These are phyloP conservation scores for Fusarium solani-melongenae DNA, from an alignment of 2,329 filamentous ascomycete genomes.

Conservation along the genomic window DNA sequence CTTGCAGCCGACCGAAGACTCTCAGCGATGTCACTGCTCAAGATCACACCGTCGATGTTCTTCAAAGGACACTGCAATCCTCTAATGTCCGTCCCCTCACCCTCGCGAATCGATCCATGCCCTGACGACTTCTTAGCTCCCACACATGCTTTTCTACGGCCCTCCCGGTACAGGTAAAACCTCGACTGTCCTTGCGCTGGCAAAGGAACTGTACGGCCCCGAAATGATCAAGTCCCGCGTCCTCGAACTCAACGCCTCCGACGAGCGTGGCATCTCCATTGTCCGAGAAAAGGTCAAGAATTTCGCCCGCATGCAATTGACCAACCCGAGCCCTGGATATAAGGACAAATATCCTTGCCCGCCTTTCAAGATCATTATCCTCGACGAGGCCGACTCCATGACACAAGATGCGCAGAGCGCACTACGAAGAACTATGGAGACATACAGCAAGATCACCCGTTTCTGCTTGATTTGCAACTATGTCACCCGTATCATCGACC, in stretches of 20 bases:
- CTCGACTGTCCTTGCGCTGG: conserved; percentile 94
- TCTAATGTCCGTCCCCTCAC: conserved; percentile 74
- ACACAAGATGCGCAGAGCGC: conserved; percentile 97
- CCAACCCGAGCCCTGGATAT: conserved; percentile 78
- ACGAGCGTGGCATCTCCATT: conserved; percentile 97
- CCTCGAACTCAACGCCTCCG: conserved; percentile 98
- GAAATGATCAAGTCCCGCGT: conserved; percentile 93
- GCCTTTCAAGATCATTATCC: conserved; percentile 98
- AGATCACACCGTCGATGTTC: conserved; percentile 94
- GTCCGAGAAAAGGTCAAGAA: conserved; percentile 98
- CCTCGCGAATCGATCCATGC: background rate
- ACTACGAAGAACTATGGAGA: conserved; percentile 96
- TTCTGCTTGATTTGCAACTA: conserved; percentile 99
- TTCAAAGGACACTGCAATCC: conserved; percentile 92
- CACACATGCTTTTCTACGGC: conserved; percentile 99
- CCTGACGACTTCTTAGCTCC: conserved; percentile 64
- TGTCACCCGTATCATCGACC: conserved; percentile 97
- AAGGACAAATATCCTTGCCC: conserved; percentile 86
- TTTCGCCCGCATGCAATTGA: conserved; percentile 95
- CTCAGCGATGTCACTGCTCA: conserved; percentile 96
- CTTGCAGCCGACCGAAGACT: conserved; percentile 84
- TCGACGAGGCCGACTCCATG: conserved; percentile 99
- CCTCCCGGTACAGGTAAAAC: conserved; percentile 98
- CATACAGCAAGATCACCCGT: conserved; percentile 93
- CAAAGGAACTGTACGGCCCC: conserved; percentile 96